Conservation (phyloP, 495 filamentous ascomycete genomes). For the Daldinia bambusicola region DNA sequence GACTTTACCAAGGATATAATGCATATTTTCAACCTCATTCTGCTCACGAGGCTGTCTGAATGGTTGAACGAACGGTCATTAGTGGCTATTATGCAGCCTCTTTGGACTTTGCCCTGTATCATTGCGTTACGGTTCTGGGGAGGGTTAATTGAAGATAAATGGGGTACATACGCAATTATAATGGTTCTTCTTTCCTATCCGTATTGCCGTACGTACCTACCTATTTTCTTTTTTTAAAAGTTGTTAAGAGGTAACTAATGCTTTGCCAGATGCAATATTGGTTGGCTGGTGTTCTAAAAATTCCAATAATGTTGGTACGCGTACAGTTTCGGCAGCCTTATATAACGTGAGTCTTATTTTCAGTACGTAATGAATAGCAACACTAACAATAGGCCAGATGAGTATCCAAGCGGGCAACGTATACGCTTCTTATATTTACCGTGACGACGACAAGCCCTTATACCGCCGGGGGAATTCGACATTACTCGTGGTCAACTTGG, state of each 20-base stretch:
- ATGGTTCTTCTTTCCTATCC: constrained; percentile 62
- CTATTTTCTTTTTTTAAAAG: too few species aligned
- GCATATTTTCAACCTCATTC: constrained; percentile 59
- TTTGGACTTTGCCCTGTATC: constrained; percentile 68
- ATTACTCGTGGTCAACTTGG: constrained; percentile 63
- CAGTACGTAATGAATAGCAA: constrained; percentile 18
- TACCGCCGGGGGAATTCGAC: constrained; percentile 74
- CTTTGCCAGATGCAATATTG: constrained; percentile 62
- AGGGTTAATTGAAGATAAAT: constrained; percentile 48
- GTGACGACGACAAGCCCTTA: constrained; percentile 67
- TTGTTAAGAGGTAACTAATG: too few species aligned
- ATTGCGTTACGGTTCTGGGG: constrained; percentile 60
- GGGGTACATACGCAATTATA: constrained; percentile 65
- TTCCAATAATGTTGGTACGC: constrained; percentile 73
- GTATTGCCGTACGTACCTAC: constrained; percentile 47
- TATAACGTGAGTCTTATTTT: constrained; percentile 61
- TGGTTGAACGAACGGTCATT: constrained; percentile 67
- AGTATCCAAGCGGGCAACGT: constrained; percentile 71
- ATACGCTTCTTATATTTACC: constrained; percentile 63
- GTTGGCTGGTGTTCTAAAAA: constrained; percentile 73
- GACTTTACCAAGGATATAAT: constrained; percentile 52
- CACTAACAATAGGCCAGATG: constrained; percentile 58
- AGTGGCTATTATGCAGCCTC: constrained; percentile 61
- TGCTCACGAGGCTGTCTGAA: constrained; percentile 68
- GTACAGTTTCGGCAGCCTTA: constrained; percentile 70